Evolutionary conservation across 108 stramenopile genomes (phyloP).

Genomic region (Skeletonema grethae): DNA sequence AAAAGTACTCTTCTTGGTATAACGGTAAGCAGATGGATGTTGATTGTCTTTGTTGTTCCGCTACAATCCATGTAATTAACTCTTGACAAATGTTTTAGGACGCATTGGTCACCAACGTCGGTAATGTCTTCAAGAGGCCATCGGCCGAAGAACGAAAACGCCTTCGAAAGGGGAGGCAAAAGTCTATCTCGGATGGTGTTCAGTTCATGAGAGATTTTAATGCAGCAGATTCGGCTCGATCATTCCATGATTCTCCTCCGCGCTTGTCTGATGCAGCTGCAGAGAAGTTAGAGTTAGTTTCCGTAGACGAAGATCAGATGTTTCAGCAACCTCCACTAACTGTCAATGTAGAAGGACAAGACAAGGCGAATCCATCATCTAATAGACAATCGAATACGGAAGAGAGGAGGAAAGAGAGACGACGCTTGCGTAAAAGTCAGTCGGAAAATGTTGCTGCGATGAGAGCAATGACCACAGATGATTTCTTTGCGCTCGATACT

Average conservation of each 20-base stretch:
- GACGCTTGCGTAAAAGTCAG: constrained; percentile 9
- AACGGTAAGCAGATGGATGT: constrained; percentile 3
- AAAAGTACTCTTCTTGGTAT: background rate
- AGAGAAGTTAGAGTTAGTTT: constrained; percentile 20
- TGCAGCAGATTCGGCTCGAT: background rate
- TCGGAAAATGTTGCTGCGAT: constrained; percentile 25
- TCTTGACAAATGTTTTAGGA: background rate
- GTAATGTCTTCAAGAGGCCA: background rate
- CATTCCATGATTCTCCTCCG: background rate
- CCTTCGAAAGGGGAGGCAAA: constrained; percentile 16
- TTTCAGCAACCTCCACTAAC: background rate
- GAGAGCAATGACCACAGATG: background rate
- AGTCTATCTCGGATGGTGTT: constrained; percentile 46
- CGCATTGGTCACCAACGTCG: background rate
- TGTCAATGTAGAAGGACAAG: background rate
- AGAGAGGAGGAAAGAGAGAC: constrained; percentile 4
- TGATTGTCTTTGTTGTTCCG: background rate
- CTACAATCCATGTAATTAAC: background rate
- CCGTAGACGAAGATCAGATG: constrained; percentile 4
- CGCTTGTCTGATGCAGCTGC: constrained; percentile 30
- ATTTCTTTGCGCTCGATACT: background rate
- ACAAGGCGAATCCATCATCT: background rate
- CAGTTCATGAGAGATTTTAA: constrained; percentile 16
- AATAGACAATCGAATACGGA: background rate
- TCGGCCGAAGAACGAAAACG: background rate